Evolutionary conservation across 352 stramenopile species (phyloP), one percentile per base, ranked within the genome.

Genomic region (Phytophthora agathidicida): DNA sequence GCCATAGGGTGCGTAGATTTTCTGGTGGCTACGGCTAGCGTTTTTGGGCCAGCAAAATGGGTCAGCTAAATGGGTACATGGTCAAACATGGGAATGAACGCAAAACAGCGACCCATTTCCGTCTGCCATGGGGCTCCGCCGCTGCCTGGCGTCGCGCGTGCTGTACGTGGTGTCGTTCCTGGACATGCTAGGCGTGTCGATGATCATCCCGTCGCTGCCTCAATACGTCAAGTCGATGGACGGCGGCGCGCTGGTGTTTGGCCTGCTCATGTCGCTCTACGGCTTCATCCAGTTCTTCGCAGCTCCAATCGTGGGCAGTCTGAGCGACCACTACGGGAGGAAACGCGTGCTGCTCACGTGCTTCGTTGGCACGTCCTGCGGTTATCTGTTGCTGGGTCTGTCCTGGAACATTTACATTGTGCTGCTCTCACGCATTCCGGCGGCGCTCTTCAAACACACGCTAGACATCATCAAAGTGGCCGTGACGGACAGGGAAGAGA

Each of bases 281-380:
- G 85, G 85, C 39, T 83, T 89, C 65, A 85, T 94, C 57, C 85
- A 94, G 67, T 90, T 92, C 60, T 86, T 92, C 68, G 83, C 82
- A 13, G 80, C 84, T 22, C 84, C 84, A 3, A 68, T 94, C 31
- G 82, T 83, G 10, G 84, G 84, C n/a, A 80, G 70, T 13, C 60
- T 93, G 17, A 91, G 81, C 47, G 84, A 93, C 51, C 70, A 85
- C 48, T 90, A 89, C 53, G 82, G 81, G 17, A 79, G 83, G 0
- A 77, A 78, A 10, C 52, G 65, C 19, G 80, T 93, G 44, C 55
- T 93, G 39, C 64, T 91, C 32, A 60, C 69, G 35, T 91, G 82
- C 46, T 83, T 93, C 30, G 54, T 86, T 3, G 84, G 84, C 28
- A 62, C 82, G 3, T 74, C 80, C 0, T n/a, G 63, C 20, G 80